phyloP scores from a whole-genome alignment of 169 alveolate species.

The Plasmodium gallinaceum region DNA sequence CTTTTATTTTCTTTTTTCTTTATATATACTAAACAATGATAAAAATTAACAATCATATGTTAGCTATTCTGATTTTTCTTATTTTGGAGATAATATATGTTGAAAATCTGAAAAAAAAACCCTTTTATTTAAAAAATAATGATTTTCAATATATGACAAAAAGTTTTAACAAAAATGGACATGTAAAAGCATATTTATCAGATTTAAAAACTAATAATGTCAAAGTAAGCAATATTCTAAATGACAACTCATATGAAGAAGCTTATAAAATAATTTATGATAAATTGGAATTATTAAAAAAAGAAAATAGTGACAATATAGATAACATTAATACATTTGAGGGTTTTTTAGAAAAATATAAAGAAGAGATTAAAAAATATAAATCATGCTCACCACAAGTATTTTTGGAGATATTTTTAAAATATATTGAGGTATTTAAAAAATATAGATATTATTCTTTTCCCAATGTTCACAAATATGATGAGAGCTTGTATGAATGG shows the following conservation, averaged over 20 bases:
- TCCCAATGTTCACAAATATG: constrained; percentile 71
- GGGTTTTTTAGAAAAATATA: constrained; percentile 67
- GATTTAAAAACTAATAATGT: too few species aligned
- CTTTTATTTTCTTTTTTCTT: background rate
- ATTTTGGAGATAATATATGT: constrained; percentile 10
- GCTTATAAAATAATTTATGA: constrained; percentile 21
- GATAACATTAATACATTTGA: constrained; percentile 43
- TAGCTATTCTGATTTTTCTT: background rate
- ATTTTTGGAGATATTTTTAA: constrained; percentile 28
- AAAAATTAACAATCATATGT: background rate
- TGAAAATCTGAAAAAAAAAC: constrained; percentile 29
- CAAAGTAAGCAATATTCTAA: background rate
- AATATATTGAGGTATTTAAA: constrained; percentile 49
- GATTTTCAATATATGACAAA: constrained; percentile 1
- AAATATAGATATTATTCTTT: constrained; percentile 63
- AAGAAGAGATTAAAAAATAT: constrained; percentile 49
- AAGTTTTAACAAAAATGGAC: constrained; percentile 10
- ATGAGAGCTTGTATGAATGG: constrained; percentile 66
- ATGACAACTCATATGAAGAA: constrained; percentile 43
- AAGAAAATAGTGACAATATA: constrained; percentile 32
- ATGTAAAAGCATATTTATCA: background rate
- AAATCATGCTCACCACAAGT: constrained; percentile 65
- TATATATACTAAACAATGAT: constrained; percentile 12
- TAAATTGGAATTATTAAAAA: constrained; percentile 36
- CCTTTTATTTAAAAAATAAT: constrained; percentile 29